Evolutionary conservation across 108 stramenopile genomes (phyloP).

Genomic region (Epipyxis sp.): DNA sequence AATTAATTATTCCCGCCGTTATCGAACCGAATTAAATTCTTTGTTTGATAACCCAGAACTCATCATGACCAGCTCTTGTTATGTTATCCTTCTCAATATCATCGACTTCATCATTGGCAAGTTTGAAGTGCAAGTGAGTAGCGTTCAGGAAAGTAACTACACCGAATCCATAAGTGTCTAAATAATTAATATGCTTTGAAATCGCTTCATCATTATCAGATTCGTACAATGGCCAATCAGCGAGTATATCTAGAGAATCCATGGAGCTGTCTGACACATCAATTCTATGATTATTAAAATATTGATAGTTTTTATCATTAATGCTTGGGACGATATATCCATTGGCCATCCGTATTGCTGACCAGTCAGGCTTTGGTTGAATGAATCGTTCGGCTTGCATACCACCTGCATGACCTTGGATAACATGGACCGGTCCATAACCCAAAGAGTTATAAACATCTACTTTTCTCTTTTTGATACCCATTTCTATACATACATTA

Average conservation of each 20-base stretch:
- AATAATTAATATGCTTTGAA: neutral
- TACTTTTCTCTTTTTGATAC: neutral
- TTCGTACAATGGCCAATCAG: neutral
- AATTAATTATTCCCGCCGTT: too few relatives aligned
- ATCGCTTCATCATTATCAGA: neutral
- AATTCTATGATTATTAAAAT: neutral
- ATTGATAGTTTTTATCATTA: neutral
- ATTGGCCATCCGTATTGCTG: constrained; percentile 18
- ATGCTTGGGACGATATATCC: neutral
- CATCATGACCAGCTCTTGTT: too few relatives aligned
- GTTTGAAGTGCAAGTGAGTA: constrained; percentile 14
- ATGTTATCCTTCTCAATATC: too few relatives aligned
- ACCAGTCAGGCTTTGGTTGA: constrained; percentile 10
- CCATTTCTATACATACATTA: too few relatives aligned
- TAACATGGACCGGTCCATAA: constrained; percentile 24
- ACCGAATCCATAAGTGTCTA: constrained; percentile 23
- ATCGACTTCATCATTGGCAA: too few relatives aligned
- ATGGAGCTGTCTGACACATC: neutral
- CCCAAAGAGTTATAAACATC: constrained; percentile 21
- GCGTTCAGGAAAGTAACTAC: neutral
- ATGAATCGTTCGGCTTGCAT: constrained; percentile 24
- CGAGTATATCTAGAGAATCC: neutral
- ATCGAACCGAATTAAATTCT: too few relatives aligned
- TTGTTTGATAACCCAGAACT: constrained; percentile 33
- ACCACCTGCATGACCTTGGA: constrained; percentile 32